phyloP scores from a whole-genome alignment of 1,139 yeast genomes.

The Magnusiomyces sp. region DNA sequence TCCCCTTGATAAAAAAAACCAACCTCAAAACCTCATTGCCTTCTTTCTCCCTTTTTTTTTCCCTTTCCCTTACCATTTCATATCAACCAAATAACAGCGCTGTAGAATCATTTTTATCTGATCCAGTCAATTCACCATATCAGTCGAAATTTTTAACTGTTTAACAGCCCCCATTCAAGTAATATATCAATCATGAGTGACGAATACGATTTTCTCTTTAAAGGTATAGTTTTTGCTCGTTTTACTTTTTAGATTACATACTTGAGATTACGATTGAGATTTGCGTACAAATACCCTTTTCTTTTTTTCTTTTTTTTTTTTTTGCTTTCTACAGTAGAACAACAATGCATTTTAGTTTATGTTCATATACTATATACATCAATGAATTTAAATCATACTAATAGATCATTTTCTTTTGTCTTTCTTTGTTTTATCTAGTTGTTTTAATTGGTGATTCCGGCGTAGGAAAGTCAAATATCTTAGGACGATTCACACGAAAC shows the following conservation, averaged over 20 bases:
- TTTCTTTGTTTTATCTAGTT: conserved; percentile 33
- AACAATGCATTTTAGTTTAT: too few relatives aligned
- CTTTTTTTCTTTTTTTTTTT: too few relatives aligned
- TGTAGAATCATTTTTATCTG: not conserved
- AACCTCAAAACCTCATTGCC: not conserved
- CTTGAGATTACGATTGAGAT: not conserved
- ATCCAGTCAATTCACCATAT: not conserved
- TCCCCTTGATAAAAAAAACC: not conserved
- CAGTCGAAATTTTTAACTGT: too few relatives aligned
- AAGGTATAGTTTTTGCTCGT: conserved; percentile 41
- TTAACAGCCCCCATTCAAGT: too few relatives aligned
- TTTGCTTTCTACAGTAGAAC: too few relatives aligned
- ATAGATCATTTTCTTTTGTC: conserved; percentile 1
- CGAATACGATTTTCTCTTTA: conserved; percentile 93
- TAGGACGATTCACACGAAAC: conserved; percentile 89
- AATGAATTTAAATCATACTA: not conserved
- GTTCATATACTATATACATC: too few relatives aligned
- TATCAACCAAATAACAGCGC: not conserved
- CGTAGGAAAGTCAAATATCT: conserved; percentile 90
- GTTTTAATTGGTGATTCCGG: conserved; percentile 97
- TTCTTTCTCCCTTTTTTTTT: not conserved
- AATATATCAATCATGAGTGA: conserved; percentile 32
- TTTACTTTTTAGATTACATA: not conserved
- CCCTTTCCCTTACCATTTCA: not conserved
- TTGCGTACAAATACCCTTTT: not conserved